Conservation (phyloP, 441 rosid genomes). For the Populus trichocarpa region DNA sequence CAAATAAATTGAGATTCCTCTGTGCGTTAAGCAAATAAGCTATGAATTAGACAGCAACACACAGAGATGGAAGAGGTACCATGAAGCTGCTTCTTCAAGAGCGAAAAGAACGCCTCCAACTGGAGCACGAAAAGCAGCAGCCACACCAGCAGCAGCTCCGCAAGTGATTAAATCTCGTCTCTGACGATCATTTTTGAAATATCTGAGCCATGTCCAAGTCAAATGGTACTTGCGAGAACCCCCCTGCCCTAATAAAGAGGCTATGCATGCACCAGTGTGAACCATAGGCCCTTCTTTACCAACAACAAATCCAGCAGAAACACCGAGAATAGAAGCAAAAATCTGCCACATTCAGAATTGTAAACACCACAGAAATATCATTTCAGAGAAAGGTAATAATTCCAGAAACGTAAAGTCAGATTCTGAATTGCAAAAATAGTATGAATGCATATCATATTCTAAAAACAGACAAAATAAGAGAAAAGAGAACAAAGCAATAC, state of each 20-base stretch:
- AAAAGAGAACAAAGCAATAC: neutral
- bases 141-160: constrained; percentile 98
- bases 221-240: constrained; percentile 79
- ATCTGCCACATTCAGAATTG: constrained; percentile 39
- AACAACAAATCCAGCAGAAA: constrained; percentile 90
- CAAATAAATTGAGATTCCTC: too few relatives aligned
- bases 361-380: neutral
- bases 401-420: too few relatives aligned
- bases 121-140: constrained; percentile 97
- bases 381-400: too few relatives aligned
- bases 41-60: neutral
- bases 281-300: constrained; percentile 99
- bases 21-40: too few relatives aligned
- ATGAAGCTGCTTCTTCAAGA: constrained; percentile 95
- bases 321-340: constrained; percentile 84
- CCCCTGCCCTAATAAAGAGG: constrained; percentile 89
- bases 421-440: too few relatives aligned
- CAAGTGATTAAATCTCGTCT: constrained; percentile 94
- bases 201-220: constrained; percentile 95
- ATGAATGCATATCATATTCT: too few relatives aligned
- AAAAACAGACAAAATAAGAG: too few relatives aligned
- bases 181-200: constrained; percentile 88
- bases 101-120: constrained; percentile 99
- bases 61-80: constrained; percentile 37
- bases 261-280: constrained; percentile 95